A percentile compares a stretch with the other conserved stretches of the same genome.
Conservation (phyloP, 108 stramenopile genomes). For the Nitzschia palea region DNA sequence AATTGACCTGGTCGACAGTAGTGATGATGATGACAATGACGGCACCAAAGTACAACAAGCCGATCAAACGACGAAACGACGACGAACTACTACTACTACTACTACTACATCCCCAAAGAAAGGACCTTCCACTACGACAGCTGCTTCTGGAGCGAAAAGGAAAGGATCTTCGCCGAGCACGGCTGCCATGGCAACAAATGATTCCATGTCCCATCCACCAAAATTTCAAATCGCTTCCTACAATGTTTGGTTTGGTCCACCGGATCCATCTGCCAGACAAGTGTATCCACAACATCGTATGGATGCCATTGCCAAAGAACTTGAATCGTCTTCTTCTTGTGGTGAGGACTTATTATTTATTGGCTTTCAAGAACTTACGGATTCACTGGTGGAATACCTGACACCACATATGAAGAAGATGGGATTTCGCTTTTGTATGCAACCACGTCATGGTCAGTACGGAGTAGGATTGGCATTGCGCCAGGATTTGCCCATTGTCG, state of each 20-base stretch:
- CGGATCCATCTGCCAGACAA: conserved; percentile 21
- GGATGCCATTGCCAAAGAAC: conserved; percentile 41
- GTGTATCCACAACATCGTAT: conserved; percentile 43
- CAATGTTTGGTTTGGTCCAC: conserved; percentile 68
- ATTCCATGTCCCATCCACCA: background rate
- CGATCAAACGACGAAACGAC: conserved; percentile 9
- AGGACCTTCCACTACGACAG: background rate
- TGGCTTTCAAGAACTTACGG: conserved; percentile 66
- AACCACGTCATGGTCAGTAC: conserved; percentile 30
- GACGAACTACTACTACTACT: background rate
- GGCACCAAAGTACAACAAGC: background rate
- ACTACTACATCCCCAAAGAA: background rate
- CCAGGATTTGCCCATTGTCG: conserved; percentile 4
- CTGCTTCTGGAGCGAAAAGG: background rate
- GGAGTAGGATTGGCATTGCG: conserved; percentile 46
- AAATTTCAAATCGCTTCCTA: conserved; percentile 44
- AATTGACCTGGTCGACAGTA: conserved; percentile 28
- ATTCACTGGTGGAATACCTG: conserved; percentile 24
- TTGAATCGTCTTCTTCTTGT: background rate
- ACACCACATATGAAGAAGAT: conserved; percentile 34
- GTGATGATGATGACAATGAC: conserved; percentile 16
- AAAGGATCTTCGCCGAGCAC: background rate
- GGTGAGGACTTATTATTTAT: conserved; percentile 31
- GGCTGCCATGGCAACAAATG: background rate
- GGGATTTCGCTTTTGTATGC: conserved; percentile 42